phyloP scores from a whole-genome alignment of 163 green algal species.

The Coccomyxa subellipsoidea region DNA sequence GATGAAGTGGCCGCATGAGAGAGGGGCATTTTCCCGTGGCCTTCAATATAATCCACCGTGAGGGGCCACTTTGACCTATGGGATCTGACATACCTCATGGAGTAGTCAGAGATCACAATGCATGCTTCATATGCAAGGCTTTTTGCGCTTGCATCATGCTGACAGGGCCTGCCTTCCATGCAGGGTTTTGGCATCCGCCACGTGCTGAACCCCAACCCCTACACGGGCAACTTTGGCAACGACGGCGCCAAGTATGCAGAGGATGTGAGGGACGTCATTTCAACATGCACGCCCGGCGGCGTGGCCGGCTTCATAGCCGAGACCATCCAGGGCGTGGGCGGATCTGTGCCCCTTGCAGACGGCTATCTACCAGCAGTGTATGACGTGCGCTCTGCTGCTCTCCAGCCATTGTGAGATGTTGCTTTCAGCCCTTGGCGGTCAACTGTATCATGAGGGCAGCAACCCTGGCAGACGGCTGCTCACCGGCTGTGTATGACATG shows the following conservation, averaged over 20 bases:
- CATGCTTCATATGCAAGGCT: no score
- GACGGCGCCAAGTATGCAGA: slow-evolving; percentile 71
- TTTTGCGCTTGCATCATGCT: no score
- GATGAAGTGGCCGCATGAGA: no score
- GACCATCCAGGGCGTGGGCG: slow-evolving; percentile 94
- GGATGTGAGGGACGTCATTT: slow-evolving; percentile 71
- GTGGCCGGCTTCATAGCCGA: slow-evolving; percentile 92
- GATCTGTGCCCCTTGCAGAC: slow-evolving; percentile 70
- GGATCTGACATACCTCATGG: no score
- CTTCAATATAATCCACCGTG: no score
- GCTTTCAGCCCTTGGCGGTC: neutral
- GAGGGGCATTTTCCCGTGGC: no score
- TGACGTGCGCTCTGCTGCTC: slow-evolving; percentile 45
- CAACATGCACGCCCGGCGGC: slow-evolving; percentile 59
- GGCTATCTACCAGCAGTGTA: slow-evolving; percentile 90
- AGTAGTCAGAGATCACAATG: no score
- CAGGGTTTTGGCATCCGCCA: slow-evolving; percentile 89
- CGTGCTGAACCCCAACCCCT: slow-evolving; percentile 88
- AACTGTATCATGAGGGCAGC: no score
- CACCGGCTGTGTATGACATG: neutral
- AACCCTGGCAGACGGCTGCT: no score
- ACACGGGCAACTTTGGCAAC: slow-evolving; percentile 83
- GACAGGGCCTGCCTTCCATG: neutral
- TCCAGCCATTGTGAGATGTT: neutral
- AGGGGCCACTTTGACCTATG: no score